Conservation (phyloP, 805 yeast species). For the Candida palmyrensis region DNA sequence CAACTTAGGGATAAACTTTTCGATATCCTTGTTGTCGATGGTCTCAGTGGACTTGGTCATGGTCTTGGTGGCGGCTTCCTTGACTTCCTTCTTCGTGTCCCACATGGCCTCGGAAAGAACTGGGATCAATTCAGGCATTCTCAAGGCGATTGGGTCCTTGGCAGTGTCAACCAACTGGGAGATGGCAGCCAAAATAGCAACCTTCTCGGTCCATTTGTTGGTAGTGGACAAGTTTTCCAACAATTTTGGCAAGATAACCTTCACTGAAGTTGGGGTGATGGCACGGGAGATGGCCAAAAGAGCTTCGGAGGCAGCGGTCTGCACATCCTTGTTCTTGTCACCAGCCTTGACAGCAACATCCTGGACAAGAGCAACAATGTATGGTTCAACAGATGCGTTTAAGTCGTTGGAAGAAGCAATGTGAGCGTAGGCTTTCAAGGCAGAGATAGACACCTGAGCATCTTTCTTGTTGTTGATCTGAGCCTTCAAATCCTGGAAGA, state of each 20-base stretch:
- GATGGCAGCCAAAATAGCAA: constrained; percentile 80
- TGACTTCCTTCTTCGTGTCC: constrained; percentile 99
- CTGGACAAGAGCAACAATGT: constrained; percentile 71
- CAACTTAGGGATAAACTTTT: constrained; percentile 96
- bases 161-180: constrained; percentile 89
- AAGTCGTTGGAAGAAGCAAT: constrained; percentile 77
- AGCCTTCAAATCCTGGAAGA: constrained; percentile 72
- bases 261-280: constrained; percentile 89
- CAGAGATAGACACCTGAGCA: constrained; percentile 58
- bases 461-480: constrained; percentile 81
- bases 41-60: constrained; percentile 96
- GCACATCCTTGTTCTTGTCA: constrained; percentile 80
- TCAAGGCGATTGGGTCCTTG: constrained; percentile 90
- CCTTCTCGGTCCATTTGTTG: constrained; percentile 98
- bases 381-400: constrained; percentile 95
- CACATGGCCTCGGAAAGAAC: constrained; percentile 99
- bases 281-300: constrained; percentile 72
- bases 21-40: constrained; percentile 99
- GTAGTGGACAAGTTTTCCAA: constrained; percentile 61
- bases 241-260: constrained; percentile 81
- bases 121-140: constrained; percentile 99
- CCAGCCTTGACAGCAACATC: constrained; percentile 75
- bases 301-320: constrained; percentile 71
- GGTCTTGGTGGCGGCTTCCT: constrained; percentile 92
- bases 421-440: constrained; percentile 78